A percentile compares a stretch with the other conserved stretches of the same genome.
These are phyloP conservation scores for Rhodofomes roseus DNA, from an alignment of 1,284 basidiomycete species.

Conservation along the genomic window DNA sequence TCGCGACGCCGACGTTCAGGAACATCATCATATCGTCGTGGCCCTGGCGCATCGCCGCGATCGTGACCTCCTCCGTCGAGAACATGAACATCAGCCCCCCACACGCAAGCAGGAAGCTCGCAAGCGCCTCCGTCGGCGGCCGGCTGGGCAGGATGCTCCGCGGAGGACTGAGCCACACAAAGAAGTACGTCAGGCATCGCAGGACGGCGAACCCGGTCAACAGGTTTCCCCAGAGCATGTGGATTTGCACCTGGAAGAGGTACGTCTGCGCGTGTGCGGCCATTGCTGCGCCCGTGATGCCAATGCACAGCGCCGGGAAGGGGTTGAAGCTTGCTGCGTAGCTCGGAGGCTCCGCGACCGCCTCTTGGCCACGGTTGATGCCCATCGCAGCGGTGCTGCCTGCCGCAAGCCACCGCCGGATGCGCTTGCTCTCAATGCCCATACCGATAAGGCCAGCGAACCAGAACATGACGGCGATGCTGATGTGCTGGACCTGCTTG, in stretches of 20 bases:
- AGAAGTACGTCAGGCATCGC: constrained; percentile 88
- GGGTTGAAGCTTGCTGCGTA: constrained; percentile 89
- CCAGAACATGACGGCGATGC: constrained; percentile 97
- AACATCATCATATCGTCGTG: constrained; percentile 92
- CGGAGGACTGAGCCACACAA: constrained; percentile 84
- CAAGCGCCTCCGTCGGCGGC: constrained; percentile 91
- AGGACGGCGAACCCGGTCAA: constrained; percentile 78
- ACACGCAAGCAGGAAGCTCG: constrained; percentile 81
- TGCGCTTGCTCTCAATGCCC: constrained; percentile 77
- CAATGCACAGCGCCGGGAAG: constrained; percentile 91
- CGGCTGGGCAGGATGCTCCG: constrained; percentile 82
- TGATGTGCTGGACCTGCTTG: constrained; percentile 94
- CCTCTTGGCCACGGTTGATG: constrained; percentile 34
- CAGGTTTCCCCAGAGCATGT: constrained; percentile 89
- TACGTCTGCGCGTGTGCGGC: constrained; percentile 92
- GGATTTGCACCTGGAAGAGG: constrained; percentile 87
- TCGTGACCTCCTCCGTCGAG: constrained; percentile 86
- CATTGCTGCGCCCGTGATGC: constrained; percentile 94
- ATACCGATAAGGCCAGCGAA: constrained; percentile 90
- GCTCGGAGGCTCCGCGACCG: constrained; percentile 60
- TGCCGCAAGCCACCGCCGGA: constrained; percentile 68
- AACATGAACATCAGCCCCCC: constrained; percentile 93
- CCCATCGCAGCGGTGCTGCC: constrained; percentile 46
- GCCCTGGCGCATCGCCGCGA: constrained; percentile 89
- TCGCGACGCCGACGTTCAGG: constrained; percentile 73